phyloP scores from a whole-genome alignment of 352 stramenopile genomes.

The Globisporangium cystogenes region DNA sequence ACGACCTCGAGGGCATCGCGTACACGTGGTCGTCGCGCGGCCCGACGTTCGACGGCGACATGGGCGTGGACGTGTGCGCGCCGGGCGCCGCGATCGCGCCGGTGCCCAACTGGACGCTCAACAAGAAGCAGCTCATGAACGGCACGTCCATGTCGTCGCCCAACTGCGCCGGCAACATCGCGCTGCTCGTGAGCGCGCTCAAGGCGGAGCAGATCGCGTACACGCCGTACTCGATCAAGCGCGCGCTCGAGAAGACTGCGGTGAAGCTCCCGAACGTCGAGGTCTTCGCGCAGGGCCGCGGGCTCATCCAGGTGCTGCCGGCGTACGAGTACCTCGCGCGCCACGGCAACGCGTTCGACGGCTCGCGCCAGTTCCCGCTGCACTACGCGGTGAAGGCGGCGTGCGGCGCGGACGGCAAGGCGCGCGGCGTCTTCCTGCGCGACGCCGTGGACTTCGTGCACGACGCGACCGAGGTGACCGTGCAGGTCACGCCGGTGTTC shows the following conservation, averaged over 20 bases:
- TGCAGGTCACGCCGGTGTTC: constrained; percentile 86
- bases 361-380: constrained; percentile 55
- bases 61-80: constrained; percentile 90
- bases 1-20: constrained; percentile 46
- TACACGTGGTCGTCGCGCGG: constrained; percentile 94
- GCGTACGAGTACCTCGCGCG: constrained; percentile 60
- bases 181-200: constrained; percentile 89
- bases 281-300: constrained; percentile 70
- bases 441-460: constrained; percentile 73
- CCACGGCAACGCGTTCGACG: constrained; percentile 54
- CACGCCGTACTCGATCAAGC: constrained; percentile 85
- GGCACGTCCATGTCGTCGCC: constrained; percentile 96
- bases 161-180: constrained; percentile 92
- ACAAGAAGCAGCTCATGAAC: constrained; percentile 96
- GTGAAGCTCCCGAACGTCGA: constrained; percentile 56
- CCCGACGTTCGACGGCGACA: constrained; percentile 88
- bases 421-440: constrained; percentile 79
- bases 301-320: constrained; percentile 75
- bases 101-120: constrained; percentile 94
- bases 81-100: constrained; percentile 93
- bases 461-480: constrained; percentile 72
- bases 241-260: constrained; percentile 85
- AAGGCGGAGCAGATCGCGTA: constrained; percentile 79
- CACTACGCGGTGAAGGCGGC: constrained; percentile 47
- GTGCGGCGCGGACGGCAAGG: constrained; percentile 31